Base-by-base conservation (phyloP, 2,329 filamentous ascomycete species). In the Penicillium sp. region DNA sequence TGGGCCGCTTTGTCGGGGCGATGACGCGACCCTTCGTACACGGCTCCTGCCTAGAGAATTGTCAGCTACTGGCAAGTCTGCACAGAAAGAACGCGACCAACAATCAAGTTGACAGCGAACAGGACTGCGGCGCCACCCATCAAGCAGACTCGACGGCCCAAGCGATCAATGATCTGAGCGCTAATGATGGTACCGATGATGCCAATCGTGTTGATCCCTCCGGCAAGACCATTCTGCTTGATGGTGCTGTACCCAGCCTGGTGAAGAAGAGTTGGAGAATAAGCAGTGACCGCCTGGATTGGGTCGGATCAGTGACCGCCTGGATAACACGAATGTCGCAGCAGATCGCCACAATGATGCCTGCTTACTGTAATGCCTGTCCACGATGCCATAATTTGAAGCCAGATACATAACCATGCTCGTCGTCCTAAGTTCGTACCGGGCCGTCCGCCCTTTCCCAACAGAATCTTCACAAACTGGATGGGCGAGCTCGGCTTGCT, bases 131-230 rank as follows among this genome's bases (percentile, higher is more conserved):
- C 55, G 21, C 69, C 69, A 10, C 58, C 54, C 51, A 73, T 69
- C 15, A 73, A 45, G 45, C 70, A 72, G 7, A 37, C 47, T 15
- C 64, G 58, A 4, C 74, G 68, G 14, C 75, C 74, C 5, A 77
- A 53, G 1, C 67, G 65, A 51, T 78, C 75, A 20, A 78, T 67
- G 8, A 77, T 71, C 33, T 74, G 69, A 2, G 74, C 70, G 37
- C 69, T 72, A 41, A 75, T 72, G 23, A 75, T 70, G 2, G 74
- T 78, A 1, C 73, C 73, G 2, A 75, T 45, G 17, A 77, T 72
- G 9, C 74, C 74, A 33, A 77, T 64, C 0, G 73, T 76, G 54
- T 76, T 78, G 11, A 76, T 55, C 4, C 72, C 69, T 4, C 75
- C 75, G 1, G 74, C 69, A 7, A 78, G 67, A 23, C 74, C 69